Percentiles rank a stretch among this genome's conserved stretches.
Evolutionary conservation across 2,329 filamentous ascomycete genomes (phyloP).

Genomic region (Lecanosticta acicola): DNA sequence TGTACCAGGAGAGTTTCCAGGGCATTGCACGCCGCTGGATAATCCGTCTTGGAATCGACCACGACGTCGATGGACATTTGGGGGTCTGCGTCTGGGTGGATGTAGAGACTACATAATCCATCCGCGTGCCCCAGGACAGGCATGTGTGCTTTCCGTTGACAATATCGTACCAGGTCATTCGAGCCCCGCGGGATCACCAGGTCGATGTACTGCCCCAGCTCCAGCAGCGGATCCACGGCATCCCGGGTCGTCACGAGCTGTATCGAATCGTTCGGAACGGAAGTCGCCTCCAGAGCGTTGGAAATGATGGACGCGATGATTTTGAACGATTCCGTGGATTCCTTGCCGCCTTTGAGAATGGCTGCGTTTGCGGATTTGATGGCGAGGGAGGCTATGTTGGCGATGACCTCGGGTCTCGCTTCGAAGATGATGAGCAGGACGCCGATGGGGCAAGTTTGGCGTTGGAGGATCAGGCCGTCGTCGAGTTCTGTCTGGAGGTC

Average conservation of each 20-base stretch:
- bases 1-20: slow-evolving; percentile 89
- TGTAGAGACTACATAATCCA: slow-evolving; percentile 80
- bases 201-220: slow-evolving; percentile 81
- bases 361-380: slow-evolving; percentile 97
- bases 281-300: slow-evolving; percentile 62
- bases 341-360: slow-evolving; percentile 94
- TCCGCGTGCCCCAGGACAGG: slow-evolving; percentile 95
- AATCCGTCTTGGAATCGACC: slow-evolving; percentile 87
- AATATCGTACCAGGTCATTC: slow-evolving; percentile 82
- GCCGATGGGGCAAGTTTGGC: slow-evolving; percentile 89
- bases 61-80: slow-evolving; percentile 69
- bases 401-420: slow-evolving; percentile 93
- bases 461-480: slow-evolving; percentile 76
- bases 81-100: slow-evolving; percentile 70
- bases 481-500: slow-evolving; percentile 81
- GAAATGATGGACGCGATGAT: slow-evolving; percentile 85
- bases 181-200: slow-evolving; percentile 89
- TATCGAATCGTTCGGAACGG: slow-evolving; percentile 78
- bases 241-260: slow-evolving; percentile 93
- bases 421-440: slow-evolving; percentile 99
- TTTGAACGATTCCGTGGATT: slow-evolving; percentile 91
- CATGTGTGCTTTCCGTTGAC: slow-evolving; percentile 87
- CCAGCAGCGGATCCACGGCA: slow-evolving; percentile 80
- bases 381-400: slow-evolving; percentile 91
- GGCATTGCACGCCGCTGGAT: slow-evolving; percentile 92